Evolutionary conservation across 1,284 basidiomycete species (phyloP).

Genomic region (Apiotrichum montevideense): DNA sequence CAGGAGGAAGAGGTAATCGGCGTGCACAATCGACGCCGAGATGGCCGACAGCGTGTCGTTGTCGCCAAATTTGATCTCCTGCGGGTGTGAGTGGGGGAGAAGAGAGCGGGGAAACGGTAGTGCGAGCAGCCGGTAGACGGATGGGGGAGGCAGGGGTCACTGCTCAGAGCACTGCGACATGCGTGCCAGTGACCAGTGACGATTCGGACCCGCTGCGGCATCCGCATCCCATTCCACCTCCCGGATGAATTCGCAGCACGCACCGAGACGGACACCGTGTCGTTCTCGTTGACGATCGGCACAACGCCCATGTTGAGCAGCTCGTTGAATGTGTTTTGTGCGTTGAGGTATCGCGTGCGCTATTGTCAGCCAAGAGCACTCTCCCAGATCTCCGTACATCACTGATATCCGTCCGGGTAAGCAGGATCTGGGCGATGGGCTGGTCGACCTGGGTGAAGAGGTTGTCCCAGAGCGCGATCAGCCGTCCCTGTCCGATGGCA

Average conservation of each 20-base stretch:
- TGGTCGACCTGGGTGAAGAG: conserved; percentile 88
- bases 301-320: conserved; percentile 83
- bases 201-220: no score
- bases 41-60: conserved; percentile 98
- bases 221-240: no score
- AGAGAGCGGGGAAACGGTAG: no score
- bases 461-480: conserved; percentile 96
- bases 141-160: no score
- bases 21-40: conserved; percentile 92
- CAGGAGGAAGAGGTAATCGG: conserved; percentile 91
- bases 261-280: conserved; percentile 89
- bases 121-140: no score
- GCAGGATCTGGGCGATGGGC: conserved; percentile 88
- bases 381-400: conserved; percentile 56
- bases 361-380: conserved; percentile 38
- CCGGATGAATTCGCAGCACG: conserved; percentile 35
- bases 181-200: no score
- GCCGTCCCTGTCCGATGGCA: conserved; percentile 89
- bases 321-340: conserved; percentile 85
- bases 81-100: neutral
- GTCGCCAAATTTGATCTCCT: conserved; percentile 99
- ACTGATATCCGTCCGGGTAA: conserved; percentile 92
- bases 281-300: conserved; percentile 94
- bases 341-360: conserved; percentile 89
- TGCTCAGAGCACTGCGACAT: no score